phyloP scores from a whole-genome alignment of 441 rosid genomes.

The Populus trichocarpa region DNA sequence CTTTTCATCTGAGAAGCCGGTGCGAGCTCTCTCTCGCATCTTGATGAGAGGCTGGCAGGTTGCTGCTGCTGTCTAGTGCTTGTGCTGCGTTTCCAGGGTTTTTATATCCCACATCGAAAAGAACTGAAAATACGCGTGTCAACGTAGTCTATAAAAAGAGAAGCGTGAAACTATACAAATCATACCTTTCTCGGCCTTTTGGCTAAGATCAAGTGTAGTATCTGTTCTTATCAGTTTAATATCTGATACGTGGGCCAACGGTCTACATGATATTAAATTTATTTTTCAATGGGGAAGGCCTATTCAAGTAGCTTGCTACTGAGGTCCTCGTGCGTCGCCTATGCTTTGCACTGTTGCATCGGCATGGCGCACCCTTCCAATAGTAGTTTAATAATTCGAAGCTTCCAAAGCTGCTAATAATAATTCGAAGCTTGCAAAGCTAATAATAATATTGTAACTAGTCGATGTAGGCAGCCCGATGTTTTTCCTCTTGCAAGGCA shows the following conservation, averaged over 20 bases:
- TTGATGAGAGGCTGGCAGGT: background rate
- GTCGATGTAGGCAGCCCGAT: rapidly evolving
- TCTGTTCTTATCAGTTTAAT: conserved; percentile 57
- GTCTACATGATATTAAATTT: conserved; percentile 36
- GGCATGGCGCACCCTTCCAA: too few species aligned
- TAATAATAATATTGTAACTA: rapidly evolving
- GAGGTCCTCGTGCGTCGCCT: too few species aligned
- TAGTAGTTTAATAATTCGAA: too few species aligned
- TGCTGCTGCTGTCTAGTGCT: background rate
- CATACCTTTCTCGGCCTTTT: conserved; percentile 62
- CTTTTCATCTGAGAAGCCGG: too few species aligned
- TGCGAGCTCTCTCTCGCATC: too few species aligned
- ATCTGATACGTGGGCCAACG: conserved; percentile 37
- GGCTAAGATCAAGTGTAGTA: conserved; percentile 66
- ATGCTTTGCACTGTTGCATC: too few species aligned
- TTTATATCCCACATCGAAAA: background rate
- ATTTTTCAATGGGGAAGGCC: background rate
- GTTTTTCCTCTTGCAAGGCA: rapidly evolving
- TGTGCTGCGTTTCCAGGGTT: background rate
- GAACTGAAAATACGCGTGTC: background rate
- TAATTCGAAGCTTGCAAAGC: rapidly evolving
- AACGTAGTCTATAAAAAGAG: background rate
- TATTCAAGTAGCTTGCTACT: too few species aligned
- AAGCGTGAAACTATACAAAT: rapidly evolving
- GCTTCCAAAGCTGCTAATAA: too few species aligned